Evolutionary conservation across 371 early-diverging fungal species (phyloP).

Genomic region (Mortierella sp.): DNA sequence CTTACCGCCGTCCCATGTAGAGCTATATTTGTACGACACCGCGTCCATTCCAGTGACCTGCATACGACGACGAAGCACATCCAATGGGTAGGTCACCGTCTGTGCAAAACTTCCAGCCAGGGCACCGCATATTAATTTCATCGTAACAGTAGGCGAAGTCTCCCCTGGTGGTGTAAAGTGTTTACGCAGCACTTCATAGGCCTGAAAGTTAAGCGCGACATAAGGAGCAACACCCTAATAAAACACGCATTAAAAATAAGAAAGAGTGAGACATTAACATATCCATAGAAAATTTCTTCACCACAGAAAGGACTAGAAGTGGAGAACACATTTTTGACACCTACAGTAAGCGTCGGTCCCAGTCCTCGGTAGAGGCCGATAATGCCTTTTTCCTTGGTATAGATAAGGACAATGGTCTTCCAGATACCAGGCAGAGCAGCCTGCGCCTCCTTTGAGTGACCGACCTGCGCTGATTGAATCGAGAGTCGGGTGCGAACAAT

Average conservation of each 20-base stretch:
- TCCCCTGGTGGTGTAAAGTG: conserved; percentile 76
- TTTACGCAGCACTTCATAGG: conserved; percentile 82
- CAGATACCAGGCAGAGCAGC: conserved; percentile 77
- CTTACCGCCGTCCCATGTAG: conserved; percentile 77
- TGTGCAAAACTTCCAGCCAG: conserved; percentile 92
- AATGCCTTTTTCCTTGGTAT: conserved; percentile 82
- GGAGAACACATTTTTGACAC: conserved; percentile 2
- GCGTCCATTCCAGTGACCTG: conserved; percentile 87
- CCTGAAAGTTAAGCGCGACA: conserved; percentile 88
- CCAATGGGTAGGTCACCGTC: conserved; percentile 92
- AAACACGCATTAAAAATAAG: too few relatives aligned
- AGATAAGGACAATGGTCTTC: conserved; percentile 74
- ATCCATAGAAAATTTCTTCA: too few relatives aligned
- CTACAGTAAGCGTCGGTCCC: conserved; percentile 83
- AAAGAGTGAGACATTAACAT: background rate
- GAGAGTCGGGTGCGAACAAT: conserved; percentile 88
- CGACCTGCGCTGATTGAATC: conserved; percentile 73
- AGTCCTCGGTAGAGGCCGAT: conserved; percentile 88
- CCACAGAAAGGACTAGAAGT: too few relatives aligned
- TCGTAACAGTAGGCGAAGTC: conserved; percentile 67
- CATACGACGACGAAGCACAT: conserved; percentile 86
- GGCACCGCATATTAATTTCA: conserved; percentile 88
- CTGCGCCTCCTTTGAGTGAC: conserved; percentile 37
- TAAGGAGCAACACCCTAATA: conserved; percentile 86
- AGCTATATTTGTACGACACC: conserved; percentile 77